Base-by-base conservation (phyloP, 2,329 filamentous ascomycete genomes). In the Xylaria sp. region DNA sequence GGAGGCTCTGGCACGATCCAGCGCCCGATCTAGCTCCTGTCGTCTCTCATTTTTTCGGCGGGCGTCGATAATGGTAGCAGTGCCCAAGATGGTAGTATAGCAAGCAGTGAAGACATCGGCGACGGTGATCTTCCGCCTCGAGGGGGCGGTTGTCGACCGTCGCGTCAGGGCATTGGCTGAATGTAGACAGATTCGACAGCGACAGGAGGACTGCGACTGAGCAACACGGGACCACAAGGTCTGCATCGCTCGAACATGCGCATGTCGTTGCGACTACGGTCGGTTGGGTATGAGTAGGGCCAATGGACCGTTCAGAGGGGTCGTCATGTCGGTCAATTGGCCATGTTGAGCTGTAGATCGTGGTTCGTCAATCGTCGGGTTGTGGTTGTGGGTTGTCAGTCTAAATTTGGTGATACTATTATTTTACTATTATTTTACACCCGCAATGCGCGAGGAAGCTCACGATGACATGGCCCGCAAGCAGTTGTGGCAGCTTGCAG, bases 71-170 rank as follows among this genome's bases (percentile, higher is more conserved):
- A 91, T 81, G 12, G 89, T 85, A 1, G 89, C 90, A 2, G 88
- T 87, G 5, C 88, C 90, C 74, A 92, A 86, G 62, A 91, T 85
- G 39, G 89, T 87, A 30, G 90, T 90, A 75, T 92, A 93, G 76
- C 86, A 87, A 45, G 90, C 87, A 28, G 90, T 92, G 75, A 90
- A 84, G 67, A 89, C 70, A 79, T 89, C 82, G 78, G 84, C 80
- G 74, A 83, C 78, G 46, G 82, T 83, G 50, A 84, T 78, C 71
- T 84, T 85, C 62, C 85, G 84, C 73, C 82, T 83, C 60, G 83
- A 77, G 36, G 83, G 80, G 25, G 82, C 80, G 46, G 84, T 84
- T 52, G 86, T 84, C 62, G 83, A 78, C 75, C 83, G 84, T 65
- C 85, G 84, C 67, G 84, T 81, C 68, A 87, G 74, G 52, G 81